A percentile compares a stretch with the other conserved stretches of the same genome.
These are phyloP conservation scores for Myxozyma lipomycoides DNA, from an alignment of 805 yeast species.

Conservation along the genomic window DNA sequence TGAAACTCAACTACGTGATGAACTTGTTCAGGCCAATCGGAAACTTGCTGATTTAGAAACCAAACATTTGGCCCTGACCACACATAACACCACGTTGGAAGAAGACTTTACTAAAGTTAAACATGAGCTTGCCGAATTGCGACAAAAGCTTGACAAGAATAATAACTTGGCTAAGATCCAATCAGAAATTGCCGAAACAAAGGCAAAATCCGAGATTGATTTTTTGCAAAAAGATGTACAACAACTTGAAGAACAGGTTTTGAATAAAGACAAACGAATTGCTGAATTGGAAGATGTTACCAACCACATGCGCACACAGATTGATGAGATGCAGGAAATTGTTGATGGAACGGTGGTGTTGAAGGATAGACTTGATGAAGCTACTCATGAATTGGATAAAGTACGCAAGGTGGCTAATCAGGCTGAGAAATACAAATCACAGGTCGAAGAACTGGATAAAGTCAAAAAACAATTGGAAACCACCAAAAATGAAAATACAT, in stretches of 20 bases:
- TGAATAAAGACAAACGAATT: constrained; percentile 9
- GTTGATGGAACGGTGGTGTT: constrained; percentile 8
- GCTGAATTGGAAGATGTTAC: constrained; percentile 8
- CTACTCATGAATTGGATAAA: constrained; percentile 20
- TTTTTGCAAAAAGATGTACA: constrained; percentile 21
- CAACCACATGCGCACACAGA: constrained; percentile 7
- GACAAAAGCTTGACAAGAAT: background rate
- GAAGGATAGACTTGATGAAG: constrained; percentile 20
- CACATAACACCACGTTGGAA: constrained; percentile 6
- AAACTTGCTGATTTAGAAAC: constrained; percentile 2
- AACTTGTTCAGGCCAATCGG: background rate
- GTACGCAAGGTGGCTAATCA: constrained; percentile 14
- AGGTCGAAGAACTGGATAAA: constrained; percentile 10
- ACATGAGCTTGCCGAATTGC: background rate
- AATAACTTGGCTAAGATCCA: constrained; percentile 8
- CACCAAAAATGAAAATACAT: constrained; percentile 19
- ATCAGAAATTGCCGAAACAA: constrained; percentile 14
- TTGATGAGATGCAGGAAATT: constrained; percentile 11
- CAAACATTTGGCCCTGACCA: constrained; percentile 9
- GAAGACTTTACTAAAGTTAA: background rate
- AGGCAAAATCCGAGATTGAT: constrained; percentile 17
- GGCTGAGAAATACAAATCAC: constrained; percentile 19
- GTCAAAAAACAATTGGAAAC: constrained; percentile 12
- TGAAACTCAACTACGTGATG: background rate
- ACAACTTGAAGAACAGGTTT: constrained; percentile 22